Evolutionary conservation across 139 green algal genomes (phyloP).

Genomic region (Chlorella sorokiniana): DNA sequence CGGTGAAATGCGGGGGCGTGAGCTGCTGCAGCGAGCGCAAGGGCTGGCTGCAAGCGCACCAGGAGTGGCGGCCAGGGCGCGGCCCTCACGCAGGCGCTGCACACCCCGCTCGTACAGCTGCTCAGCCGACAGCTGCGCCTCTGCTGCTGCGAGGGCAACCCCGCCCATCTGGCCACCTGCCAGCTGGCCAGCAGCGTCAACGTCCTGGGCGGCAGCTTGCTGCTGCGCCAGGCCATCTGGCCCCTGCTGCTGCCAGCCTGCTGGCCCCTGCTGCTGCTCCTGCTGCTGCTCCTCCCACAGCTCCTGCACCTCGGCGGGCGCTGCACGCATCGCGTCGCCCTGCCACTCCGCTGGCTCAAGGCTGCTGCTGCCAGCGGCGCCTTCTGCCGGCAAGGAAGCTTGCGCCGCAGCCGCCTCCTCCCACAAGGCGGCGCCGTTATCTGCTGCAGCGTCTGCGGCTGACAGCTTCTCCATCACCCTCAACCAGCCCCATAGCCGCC

Average conservation of each 20-base stretch:
- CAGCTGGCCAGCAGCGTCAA: background rate
- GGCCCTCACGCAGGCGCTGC: constrained; percentile 19
- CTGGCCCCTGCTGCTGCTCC: constrained; percentile 3
- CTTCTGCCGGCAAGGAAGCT: background rate
- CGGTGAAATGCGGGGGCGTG: background rate
- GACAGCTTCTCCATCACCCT: background rate
- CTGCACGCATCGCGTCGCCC: too few species aligned
- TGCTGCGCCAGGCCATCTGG: background rate
- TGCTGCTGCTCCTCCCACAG: background rate
- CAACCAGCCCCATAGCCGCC: constrained; percentile 14
- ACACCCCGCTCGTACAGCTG: constrained; percentile 25
- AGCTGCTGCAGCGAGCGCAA: background rate
- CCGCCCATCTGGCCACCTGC: background rate
- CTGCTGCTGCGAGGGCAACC: background rate
- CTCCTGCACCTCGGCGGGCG: background rate
- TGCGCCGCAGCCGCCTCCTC: background rate
- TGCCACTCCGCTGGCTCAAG: too few species aligned
- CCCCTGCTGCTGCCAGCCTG: background rate
- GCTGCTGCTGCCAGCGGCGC: background rate
- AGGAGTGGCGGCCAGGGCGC: constrained; percentile 9
- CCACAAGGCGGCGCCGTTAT: background rate
- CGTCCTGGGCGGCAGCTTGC: background rate
- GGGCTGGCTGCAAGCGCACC: background rate
- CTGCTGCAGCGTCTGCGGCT: background rate
- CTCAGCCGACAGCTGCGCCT: background rate